Evolutionary conservation across 768 basidiomycete species (phyloP).

Genomic region (Mycena pura): DNA sequence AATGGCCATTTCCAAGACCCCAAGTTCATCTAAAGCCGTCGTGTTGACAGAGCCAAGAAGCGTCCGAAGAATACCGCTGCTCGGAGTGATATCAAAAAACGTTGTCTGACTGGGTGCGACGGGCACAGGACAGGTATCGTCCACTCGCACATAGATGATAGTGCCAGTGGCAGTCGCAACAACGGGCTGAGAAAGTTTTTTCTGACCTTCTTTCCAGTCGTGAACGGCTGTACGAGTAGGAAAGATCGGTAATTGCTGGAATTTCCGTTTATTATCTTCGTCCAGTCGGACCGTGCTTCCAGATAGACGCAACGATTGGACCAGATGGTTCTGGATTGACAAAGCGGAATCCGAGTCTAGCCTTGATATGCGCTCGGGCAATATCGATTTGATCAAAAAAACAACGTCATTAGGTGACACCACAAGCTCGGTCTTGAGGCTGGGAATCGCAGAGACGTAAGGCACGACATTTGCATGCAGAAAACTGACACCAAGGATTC

Average conservation of each 20-base stretch:
- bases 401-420: neutral
- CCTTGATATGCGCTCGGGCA: neutral
- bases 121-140: slow-evolving; percentile 25
- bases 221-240: slow-evolving; percentile 19
- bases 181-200: slow-evolving; percentile 5
- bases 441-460: neutral
- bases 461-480: slow-evolving; percentile 23
- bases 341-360: slow-evolving; percentile 4
- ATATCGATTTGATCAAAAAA: slow-evolving; percentile 16
- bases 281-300: neutral
- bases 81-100: slow-evolving; percentile 24
- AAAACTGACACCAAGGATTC: slow-evolving; percentile 26
- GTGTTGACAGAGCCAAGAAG: neutral
- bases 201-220: neutral
- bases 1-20: slow-evolving; percentile 23
- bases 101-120: slow-evolving; percentile 4
- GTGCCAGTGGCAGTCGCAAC: slow-evolving; percentile 8
- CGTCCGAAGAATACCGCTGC: slow-evolving; percentile 11
- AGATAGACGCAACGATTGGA: neutral
- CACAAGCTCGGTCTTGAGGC: too few species aligned
- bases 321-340: slow-evolving; percentile 24
- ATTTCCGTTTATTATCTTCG: neutral
- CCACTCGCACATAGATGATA: slow-evolving; percentile 15
- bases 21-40: slow-evolving; percentile 20
- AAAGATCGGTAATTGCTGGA: slow-evolving; percentile 26